Evolutionary conservation across 106 monocot species (phyloP), one percentile per base, ranked within the genome.

Genomic region (Platanthera guangdongensis): DNA sequence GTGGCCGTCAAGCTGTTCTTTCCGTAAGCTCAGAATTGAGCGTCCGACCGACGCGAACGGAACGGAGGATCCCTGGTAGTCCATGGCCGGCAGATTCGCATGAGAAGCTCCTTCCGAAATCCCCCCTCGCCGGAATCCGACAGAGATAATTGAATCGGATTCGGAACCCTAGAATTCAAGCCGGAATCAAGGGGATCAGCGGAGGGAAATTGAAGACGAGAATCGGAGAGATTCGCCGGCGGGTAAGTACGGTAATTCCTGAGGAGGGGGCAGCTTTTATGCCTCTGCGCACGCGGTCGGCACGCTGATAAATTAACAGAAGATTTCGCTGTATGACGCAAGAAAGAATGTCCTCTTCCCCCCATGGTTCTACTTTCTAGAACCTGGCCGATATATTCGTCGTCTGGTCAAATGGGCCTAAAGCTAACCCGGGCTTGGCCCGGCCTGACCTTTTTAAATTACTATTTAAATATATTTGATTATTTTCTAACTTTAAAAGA

Each of bases 31-130:
- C 47, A 90, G 74, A 75, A 90, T 67, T 4, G 92, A 87, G 0
- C 89, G 87, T 50, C 85, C 87, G 22, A 85, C 10, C 46, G 92
- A 82, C 50, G 90, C 74, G 86, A 84, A 86, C 25, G 87, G 80
- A 46, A 75, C 80, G 4, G 85, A 83, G 10, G 86, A 85, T 13
- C 85, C 85, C 74, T 88, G 90, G 86, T 79, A 81, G 25, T 86
- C 86, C 78, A 80, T 84, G 12, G 86, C 84, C 68, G 86, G 88
- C 90, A 91, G 88, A 81, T 19, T 82, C 53, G 74, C 16, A 64
- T 16, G 3, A 64, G 22, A 64, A 64, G 7, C 63, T 39, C 39
- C 39, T 39, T 18, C 19, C 0, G 7, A 18, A 15, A 64, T 53
- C 14, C 12, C 52, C 53, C 12, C 9, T 53, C 53, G 7, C 53